Percentiles rank a stretch among this genome's conserved stretches.
Conservation (phyloP, 495 filamentous ascomycete species). For the Extremus antarcticus region DNA sequence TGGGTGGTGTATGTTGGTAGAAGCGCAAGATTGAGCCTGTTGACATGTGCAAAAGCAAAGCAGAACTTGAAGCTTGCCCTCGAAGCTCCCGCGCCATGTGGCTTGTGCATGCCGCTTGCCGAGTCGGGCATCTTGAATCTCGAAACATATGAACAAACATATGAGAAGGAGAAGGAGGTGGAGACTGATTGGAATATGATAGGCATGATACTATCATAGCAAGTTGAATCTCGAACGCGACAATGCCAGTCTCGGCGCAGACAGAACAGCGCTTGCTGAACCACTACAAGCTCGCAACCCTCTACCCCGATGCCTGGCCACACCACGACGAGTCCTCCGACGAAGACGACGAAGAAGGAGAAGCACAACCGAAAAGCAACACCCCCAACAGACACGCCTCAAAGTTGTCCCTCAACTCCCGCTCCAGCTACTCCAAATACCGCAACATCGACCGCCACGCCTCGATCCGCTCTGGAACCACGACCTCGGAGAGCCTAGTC, state of each 20-base stretch:
- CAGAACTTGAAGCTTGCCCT: background rate
- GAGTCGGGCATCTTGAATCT: no score
- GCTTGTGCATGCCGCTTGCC: background rate
- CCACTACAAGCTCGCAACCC: slow-evolving; percentile 74
- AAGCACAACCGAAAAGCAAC: background rate
- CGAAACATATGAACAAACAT: no score
- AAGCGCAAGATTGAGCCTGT: background rate
- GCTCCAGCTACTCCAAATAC: slow-evolving; percentile 65
- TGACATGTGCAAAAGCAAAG: slow-evolving; percentile 4
- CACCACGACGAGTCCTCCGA: slow-evolving; percentile 55
- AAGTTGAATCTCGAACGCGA: background rate
- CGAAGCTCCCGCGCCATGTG: background rate
- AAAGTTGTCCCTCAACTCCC: slow-evolving; percentile 20
- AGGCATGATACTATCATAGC: no score
- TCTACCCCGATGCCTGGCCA: slow-evolving; percentile 80
- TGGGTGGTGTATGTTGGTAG: background rate
- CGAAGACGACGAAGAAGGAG: slow-evolving; percentile 49
- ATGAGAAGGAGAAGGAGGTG: no score
- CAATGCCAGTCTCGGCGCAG: slow-evolving; percentile 37
- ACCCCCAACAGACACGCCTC: background rate
- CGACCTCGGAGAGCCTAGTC: slow-evolving; percentile 60
- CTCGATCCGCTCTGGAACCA: slow-evolving; percentile 50
- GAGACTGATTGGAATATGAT: no score
- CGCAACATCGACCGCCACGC: slow-evolving; percentile 68
- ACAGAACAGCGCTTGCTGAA: slow-evolving; percentile 66